Conservation (phyloP, 116 monocot species). For the Iris pallida region DNA sequence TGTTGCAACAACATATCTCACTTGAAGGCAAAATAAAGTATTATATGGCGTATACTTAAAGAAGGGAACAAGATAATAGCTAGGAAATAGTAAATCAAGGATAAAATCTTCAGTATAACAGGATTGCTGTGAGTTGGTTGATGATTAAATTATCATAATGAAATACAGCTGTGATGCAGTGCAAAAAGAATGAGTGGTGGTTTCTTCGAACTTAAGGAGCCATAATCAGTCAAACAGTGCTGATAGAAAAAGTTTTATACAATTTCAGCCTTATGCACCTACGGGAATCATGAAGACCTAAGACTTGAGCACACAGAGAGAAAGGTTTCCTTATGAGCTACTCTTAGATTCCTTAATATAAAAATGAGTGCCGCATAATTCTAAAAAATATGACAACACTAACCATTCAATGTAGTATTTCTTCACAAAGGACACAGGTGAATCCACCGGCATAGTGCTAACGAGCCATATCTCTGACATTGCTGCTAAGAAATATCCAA, state of each 20-base stretch:
- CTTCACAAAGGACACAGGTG: conserved; percentile 54
- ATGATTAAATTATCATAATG: too few relatives aligned
- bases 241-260: too few relatives aligned
- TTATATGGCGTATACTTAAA: neutral
- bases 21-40: too few relatives aligned
- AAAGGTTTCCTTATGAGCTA: neutral
- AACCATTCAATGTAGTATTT: conserved; percentile 83
- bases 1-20: too few relatives aligned
- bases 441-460: conserved; percentile 51
- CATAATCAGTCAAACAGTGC: too few relatives aligned
- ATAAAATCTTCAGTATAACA: neutral
- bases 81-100: neutral
- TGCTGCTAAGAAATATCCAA: conserved; percentile 86
- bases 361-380: neutral
- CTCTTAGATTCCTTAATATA: neutral
- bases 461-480: conserved; percentile 85
- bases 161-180: too few relatives aligned
- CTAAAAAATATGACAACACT: conserved; percentile 19
- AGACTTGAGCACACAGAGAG: neutral
- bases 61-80: neutral
- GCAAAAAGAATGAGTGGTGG: too few relatives aligned
- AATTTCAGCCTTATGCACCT: neutral
- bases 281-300: neutral
- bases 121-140: too few relatives aligned
- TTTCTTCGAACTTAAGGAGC: neutral